These are phyloP conservation scores for Phascolomyces articulosus DNA, from an alignment of 371 early-diverging fungal genomes.

Conservation along the genomic window DNA sequence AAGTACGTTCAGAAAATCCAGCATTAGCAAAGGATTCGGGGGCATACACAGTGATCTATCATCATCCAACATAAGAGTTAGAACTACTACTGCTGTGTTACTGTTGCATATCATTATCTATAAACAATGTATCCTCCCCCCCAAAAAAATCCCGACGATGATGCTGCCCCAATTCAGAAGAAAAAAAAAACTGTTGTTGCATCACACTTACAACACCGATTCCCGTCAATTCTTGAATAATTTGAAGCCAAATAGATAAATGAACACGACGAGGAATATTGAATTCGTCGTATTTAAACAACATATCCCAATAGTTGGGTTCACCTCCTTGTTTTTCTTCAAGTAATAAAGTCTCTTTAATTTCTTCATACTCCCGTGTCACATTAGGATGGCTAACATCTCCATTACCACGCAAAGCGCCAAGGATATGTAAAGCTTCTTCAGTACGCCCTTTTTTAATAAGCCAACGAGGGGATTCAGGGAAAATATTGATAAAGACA, in stretches of 20 bases:
- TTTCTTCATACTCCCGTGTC: slow-evolving; percentile 33
- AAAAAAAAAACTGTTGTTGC: too few species aligned
- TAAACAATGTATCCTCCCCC: too few species aligned
- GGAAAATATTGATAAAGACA: slow-evolving; percentile 34
- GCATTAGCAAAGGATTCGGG: slow-evolving; percentile 36
- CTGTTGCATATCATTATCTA: too few species aligned
- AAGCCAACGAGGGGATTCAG: slow-evolving; percentile 40
- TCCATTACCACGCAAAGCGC: slow-evolving; percentile 42
- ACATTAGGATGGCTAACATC: slow-evolving; percentile 39
- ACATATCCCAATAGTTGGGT: slow-evolving; percentile 40
- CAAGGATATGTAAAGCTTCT: slow-evolving; percentile 38
- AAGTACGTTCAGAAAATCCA: slow-evolving; percentile 31
- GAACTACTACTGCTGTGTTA: too few species aligned
- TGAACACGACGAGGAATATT: slow-evolving; percentile 49
- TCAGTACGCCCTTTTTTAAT: slow-evolving; percentile 34
- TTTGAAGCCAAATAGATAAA: slow-evolving; percentile 43
- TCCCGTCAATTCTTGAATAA: slow-evolving; percentile 46
- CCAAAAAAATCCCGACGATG: too few species aligned
- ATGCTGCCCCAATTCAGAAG: not conserved
- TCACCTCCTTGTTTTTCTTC: slow-evolving; percentile 38
- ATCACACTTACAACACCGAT: slow-evolving; percentile 37
- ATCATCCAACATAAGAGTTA: too few species aligned
- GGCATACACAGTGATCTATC: slow-evolving; percentile 41
- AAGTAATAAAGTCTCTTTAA: slow-evolving; percentile 23
- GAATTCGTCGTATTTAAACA: slow-evolving; percentile 33